Evolutionary conservation across 1,139 yeast genomes (phyloP).

Genomic region (Geotrichum carabidarum): DNA sequence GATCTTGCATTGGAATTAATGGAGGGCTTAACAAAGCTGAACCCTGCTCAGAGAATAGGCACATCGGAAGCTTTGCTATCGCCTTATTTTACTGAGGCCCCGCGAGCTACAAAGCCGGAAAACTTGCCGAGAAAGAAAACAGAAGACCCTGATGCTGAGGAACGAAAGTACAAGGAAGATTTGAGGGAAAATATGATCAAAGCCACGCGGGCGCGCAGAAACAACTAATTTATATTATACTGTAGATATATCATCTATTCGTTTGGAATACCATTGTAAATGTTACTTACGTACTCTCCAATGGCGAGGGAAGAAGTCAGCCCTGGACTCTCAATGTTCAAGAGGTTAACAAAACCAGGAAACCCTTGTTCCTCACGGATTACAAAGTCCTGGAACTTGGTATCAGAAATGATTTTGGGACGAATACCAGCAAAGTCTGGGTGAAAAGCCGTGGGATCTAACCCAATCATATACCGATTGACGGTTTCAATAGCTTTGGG

Average conservation of each 20-base stretch:
- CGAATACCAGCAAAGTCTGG: constrained; percentile 79
- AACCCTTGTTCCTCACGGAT: constrained; percentile 61
- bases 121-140: constrained; percentile 53
- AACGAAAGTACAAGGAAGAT: constrained; percentile 25
- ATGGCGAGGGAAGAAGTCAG: constrained; percentile 77
- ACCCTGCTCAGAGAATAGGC: constrained; percentile 69
- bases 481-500: constrained; percentile 57
- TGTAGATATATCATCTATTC: not conserved
- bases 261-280: constrained; percentile 18
- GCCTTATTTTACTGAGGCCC: constrained; percentile 66
- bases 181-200: constrained; percentile 28
- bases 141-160: constrained; percentile 25
- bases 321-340: constrained; percentile 91
- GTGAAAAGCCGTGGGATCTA: constrained; percentile 48
- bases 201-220: constrained; percentile 22
- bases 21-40: constrained; percentile 67
- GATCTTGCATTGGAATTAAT: constrained; percentile 76
- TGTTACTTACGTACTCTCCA: constrained; percentile 56
- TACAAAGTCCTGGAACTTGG: constrained; percentile 63
- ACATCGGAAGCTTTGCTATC: constrained; percentile 63
- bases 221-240: not conserved
- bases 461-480: constrained; percentile 54
- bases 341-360: constrained; percentile 72
- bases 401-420: constrained; percentile 58
- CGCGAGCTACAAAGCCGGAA: constrained; percentile 70